These are phyloP conservation scores for Ceratocystis papillata DNA, from an alignment of 2,329 filamentous ascomycete species.

Conservation along the genomic window DNA sequence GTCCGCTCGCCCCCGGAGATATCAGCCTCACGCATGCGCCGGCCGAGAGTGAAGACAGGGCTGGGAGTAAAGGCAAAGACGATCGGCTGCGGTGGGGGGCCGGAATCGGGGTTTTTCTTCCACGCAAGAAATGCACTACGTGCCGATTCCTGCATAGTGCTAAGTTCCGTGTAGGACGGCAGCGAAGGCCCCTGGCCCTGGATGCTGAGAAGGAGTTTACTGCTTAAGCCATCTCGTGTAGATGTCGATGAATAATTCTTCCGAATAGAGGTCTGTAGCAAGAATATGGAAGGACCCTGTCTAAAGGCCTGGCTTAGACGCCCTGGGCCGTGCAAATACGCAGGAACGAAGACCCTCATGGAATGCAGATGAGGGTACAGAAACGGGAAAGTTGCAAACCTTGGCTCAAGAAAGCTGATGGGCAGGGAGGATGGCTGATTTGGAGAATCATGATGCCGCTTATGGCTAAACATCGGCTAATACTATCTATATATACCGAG, in stretches of 20 bases:
- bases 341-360: not conserved
- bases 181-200: not conserved
- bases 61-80: constrained; percentile 73
- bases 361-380: not conserved
- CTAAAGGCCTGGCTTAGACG: not conserved
- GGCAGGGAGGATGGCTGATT: not conserved
- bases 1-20: constrained; percentile 39
- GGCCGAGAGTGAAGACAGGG: constrained; percentile 82
- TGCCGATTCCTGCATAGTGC: constrained; percentile 28
- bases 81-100: constrained; percentile 46
- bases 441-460: not conserved
- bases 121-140: constrained; percentile 32
- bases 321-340: not conserved
- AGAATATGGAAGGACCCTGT: no score
- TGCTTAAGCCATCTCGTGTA: not conserved
- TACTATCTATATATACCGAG: not conserved
- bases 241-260: not conserved
- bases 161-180: constrained; percentile 13
- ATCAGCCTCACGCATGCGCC: constrained; percentile 52
- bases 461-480: constrained; percentile 10
- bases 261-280: not conserved
- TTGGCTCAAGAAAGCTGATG: no score
- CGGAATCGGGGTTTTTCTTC: constrained; percentile 29
- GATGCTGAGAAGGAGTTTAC: not conserved
- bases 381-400: no score